Base-by-base conservation (phyloP, 1,284 basidiomycete genomes). In the Austroboletus rostrupii region DNA sequence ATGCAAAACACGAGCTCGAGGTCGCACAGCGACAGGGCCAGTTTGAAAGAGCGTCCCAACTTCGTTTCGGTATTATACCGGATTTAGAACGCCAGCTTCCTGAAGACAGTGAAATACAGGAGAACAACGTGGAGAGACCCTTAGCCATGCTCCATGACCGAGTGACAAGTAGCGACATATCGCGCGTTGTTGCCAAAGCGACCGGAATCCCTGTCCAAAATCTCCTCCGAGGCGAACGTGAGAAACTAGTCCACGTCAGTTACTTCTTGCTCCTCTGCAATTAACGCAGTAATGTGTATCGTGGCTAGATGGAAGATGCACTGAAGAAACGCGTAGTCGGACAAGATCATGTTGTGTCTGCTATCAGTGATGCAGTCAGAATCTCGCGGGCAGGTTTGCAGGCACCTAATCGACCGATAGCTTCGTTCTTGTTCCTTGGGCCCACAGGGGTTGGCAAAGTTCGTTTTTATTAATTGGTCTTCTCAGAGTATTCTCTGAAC, bases 191-290 rank as follows among this genome's bases (percentile, higher is more conserved):
- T 6, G 90, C 89, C n/a, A 88, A 85, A 64, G 79, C 87, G 2
- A 97, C 94, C 0, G 94, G 94, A 14, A 94, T 97, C 37, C 94
- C 95, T 0, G 91, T 96, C 2, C 81, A 89, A 65, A 93, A 88
- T 59, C 70, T 97, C 48, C 70, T 97, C 57, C 90, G 91, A 65
- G 93, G 93, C 14, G 94, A 97, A 68, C 74, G 88, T 52, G 91
- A 97, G 65, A 90, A 90, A 56, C 74, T 97, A 28, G 83, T 97
- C n/a, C 84, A 93, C 71, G 89, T 90, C 57, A 50, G 85, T 48
- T 31, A 5, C 31, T 36, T 11, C 7, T 28, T 8, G 1, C 1
- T 41, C 39, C 21, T 74, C 5, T 42, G 28, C 38, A 31, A 38
- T 20, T 31, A 44, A 50, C 23, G 16, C 29, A 10, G n/a, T 54